Conservation (phyloP, 345 rosid species). For the Laguncularia racemosa region DNA sequence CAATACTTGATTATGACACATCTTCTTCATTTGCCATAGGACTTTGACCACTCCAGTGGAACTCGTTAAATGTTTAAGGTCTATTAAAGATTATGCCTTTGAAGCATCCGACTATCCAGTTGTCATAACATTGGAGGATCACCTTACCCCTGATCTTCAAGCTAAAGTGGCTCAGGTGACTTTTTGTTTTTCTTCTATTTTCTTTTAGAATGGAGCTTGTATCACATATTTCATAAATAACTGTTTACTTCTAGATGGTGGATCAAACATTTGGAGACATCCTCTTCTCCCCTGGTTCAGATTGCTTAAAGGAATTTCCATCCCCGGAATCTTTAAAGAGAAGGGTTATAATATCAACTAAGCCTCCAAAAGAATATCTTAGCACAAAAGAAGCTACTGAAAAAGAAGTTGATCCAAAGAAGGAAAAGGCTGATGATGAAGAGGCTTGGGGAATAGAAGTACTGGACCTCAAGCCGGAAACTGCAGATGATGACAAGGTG, state of each 20-base stretch:
- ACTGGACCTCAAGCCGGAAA: conserved; percentile 27
- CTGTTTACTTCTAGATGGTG: conserved; percentile 51
- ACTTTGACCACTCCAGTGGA: conserved; percentile 82
- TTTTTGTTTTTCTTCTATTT: background rate
- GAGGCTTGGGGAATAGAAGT: conserved; percentile 81
- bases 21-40: conserved; percentile 27
- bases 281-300: conserved; percentile 70
- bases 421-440: conserved; percentile 41
- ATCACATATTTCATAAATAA: conserved; percentile 1
- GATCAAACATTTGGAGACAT: conserved; percentile 68
- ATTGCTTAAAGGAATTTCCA: conserved; percentile 80
- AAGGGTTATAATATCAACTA: conserved; percentile 77
- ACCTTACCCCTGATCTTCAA: conserved; percentile 80
- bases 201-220: background rate
- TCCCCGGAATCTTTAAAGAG: conserved; percentile 65
- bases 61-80: conserved; percentile 59
- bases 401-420: conserved; percentile 36
- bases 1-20: no score
- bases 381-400: conserved; percentile 27
- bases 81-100: conserved; percentile 73
- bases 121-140: conserved; percentile 92
- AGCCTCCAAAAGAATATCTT: conserved; percentile 86
- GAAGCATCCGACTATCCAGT: conserved; percentile 77
- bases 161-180: conserved; percentile 83
- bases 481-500: conserved; percentile 31